Conservation (phyloP, 1,284 basidiomycete species). For the Stygiomarasmius scandens region DNA sequence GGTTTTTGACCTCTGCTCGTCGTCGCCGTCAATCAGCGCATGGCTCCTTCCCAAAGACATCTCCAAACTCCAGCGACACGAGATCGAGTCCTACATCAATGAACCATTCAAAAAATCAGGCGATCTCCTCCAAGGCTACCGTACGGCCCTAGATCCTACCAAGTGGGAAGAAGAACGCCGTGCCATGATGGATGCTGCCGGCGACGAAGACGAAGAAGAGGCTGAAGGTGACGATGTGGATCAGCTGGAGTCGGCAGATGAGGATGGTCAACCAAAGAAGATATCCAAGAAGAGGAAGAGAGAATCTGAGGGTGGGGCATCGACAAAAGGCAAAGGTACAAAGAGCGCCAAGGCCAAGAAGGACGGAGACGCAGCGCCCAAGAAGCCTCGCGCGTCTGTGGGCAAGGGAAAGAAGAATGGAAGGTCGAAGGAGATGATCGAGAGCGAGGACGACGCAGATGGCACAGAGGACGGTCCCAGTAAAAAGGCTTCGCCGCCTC, state of each 20-base stretch:
- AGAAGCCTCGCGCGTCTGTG: conserved; percentile 37
- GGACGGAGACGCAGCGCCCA: conserved; percentile 31
- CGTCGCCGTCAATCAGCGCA: conserved; percentile 52
- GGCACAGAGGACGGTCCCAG: conserved; percentile 52
- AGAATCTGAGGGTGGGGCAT: conserved; percentile 37
- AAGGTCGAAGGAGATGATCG: conserved; percentile 68
- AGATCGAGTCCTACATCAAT: conserved; percentile 84
- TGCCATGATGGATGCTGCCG: conserved; percentile 40
- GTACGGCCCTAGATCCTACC: conserved; percentile 79
- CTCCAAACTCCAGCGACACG: conserved; percentile 74
- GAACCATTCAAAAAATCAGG: conserved; percentile 75
- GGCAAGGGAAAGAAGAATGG: conserved; percentile 58
- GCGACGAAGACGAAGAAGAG: conserved; percentile 58
- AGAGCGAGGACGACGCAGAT: conserved; percentile 73
- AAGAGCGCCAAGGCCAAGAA: conserved; percentile 21
- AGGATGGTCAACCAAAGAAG: conserved; percentile 53
- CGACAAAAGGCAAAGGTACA: conserved; percentile 19
- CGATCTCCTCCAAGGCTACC: conserved; percentile 81
- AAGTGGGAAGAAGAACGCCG: conserved; percentile 71
- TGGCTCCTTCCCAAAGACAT: conserved; percentile 88
- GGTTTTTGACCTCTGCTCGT: background rate
- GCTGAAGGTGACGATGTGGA: conserved; percentile 56
- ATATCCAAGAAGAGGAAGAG: conserved; percentile 67
- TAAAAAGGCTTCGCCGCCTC: conserved; percentile 61
- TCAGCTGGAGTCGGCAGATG: conserved; percentile 42